These are phyloP conservation scores for Pisolithus orientalis DNA, from an alignment of 768 basidiomycete species.

Conservation along the genomic window DNA sequence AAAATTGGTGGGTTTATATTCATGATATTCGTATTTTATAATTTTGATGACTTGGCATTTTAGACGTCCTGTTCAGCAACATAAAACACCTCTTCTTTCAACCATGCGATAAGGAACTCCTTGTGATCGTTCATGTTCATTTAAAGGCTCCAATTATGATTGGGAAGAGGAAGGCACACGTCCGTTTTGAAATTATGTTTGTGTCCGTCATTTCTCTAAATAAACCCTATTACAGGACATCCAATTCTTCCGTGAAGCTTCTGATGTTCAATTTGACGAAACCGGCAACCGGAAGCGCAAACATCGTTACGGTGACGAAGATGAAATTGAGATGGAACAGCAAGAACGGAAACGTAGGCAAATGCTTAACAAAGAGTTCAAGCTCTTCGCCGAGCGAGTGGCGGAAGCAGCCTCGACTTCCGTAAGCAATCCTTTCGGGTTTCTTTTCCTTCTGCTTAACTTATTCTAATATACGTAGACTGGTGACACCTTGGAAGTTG, in stretches of 20 bases:
- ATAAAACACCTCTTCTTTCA: conserved; percentile 99
- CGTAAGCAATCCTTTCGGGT: conserved; percentile 39
- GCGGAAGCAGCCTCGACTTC: conserved; percentile 75
- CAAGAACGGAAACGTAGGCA: conserved; percentile 89
- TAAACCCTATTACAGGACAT: conserved; percentile 57
- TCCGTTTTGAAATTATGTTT: conserved; percentile 30
- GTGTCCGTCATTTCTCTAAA: not conserved
- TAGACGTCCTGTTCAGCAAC: conserved; percentile 93
- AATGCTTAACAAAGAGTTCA: conserved; percentile 90
- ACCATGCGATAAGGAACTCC: conserved; percentile 92
- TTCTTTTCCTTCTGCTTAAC: not conserved
- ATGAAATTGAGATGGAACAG: conserved; percentile 98
- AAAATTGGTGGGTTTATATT: conserved; percentile 66
- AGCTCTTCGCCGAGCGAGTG: conserved; percentile 86
- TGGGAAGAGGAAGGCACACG: conserved; percentile 96
- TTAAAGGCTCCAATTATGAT: conserved; percentile 96
- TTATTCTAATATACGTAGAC: conserved; percentile 33
- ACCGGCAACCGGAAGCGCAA: conserved; percentile 98
- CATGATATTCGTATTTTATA: not conserved
- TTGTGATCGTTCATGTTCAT: conserved; percentile 92
- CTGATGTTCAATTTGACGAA: conserved; percentile 96
- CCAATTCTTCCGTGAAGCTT: conserved; percentile 97
- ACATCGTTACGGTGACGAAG: conserved; percentile 95
- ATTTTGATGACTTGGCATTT: conserved; percentile 2
- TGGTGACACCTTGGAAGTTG: conserved; percentile 85